Evolutionary conservation across 2,329 filamentous ascomycete species (phyloP), one percentile per base, ranked within the genome.

Genomic region (Pseudocercospora fuligena): DNA sequence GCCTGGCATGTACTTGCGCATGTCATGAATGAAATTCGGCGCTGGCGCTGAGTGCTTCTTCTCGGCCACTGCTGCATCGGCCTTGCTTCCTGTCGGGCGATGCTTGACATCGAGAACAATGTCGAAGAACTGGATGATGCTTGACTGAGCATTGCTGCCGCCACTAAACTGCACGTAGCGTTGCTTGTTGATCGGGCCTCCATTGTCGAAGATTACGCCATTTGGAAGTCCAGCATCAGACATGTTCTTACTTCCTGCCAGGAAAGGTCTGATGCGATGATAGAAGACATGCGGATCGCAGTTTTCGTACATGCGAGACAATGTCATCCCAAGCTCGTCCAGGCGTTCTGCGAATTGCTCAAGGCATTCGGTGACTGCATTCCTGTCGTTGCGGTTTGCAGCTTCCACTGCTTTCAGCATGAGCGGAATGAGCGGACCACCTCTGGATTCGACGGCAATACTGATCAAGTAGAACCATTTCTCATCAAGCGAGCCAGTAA

Each of bases 391-490:
- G 21, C 85, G 81, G 59, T 93, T 88, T 23, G 90, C 94, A 40
- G 94, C 94, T 61, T 87, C 84, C 65, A 99, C 94, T 56, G 95
- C 95, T 47, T 89, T 86, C 49, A 99, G 84, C 92, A 97, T 97
- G 66, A 97, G 82, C 0, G 93, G 89, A 61, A 99, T 89, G 65
- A 94, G 91, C 3, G 93, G 92, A 0, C 90, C 95, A 27, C 93
- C 94, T 64, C 93, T 90, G 63, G 94, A 93, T 81, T 99, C 95
- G 70, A 99, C 97, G 69, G 94, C 95, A 2, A 97, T 92, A 0
- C 93, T 97, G 61, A 98, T 89, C 12, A 99, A 85, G 78, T 98
- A 99, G 78, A 99, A 99, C 95, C 95, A 99, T 69, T 95, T 97
- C 81, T 99, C 95, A 77, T 99, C 95, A 63, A 97, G 84, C 7